Evolutionary conservation across 2,329 filamentous ascomycete species (phyloP), one percentile per base, ranked within the genome.

Genomic region (Xylariaceae sp.): DNA sequence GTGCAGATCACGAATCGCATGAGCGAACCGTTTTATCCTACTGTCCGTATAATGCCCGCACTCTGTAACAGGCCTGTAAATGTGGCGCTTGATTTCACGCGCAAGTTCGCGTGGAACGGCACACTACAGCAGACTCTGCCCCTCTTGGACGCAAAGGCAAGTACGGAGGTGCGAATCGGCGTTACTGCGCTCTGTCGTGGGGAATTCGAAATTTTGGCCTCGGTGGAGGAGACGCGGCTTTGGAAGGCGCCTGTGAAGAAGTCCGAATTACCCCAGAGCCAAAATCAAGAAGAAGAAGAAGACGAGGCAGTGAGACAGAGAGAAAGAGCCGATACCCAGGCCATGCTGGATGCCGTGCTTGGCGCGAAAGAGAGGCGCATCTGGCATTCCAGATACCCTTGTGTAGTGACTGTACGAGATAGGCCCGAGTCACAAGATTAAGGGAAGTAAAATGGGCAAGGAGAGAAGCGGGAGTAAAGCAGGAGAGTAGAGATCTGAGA

Each of bases 91-190:
- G 92, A 96, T 68, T 83, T 93, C 50, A 88, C 88, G 35, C 86
- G 90, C 66, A 90, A 91, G 59, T 81, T 96, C 48, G 86, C 87
- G 1, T 94, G 91, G 87, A 93, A 91, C 60, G 92, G 92, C 1
- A 86, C 89, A 24, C 73, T 96, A 52, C 92, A 97, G 73, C 86
- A 87, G 65, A 79, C 83, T 1, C 74, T 96, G 0, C 85, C 88
- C 0, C 67, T 82, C 6, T 68, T 96, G 1, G 71, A 73, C 5
- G 82, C 85, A 0, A 81, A 83, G 4, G 76, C 81, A 37, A 81
- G 73, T n/a, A 77, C 79, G 0, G 81, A 86, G 55, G 77, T 89
- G 18, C 77, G 80, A 1, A 72, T 95, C 3, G 89, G 89, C 4
- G 79, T 92, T 36, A 89, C 89, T 35, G 82, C 87, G 26, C 81